Evolutionary conservation across 306 rosid genomes (phyloP).

Genomic region (Lathyrus sativus): DNA sequence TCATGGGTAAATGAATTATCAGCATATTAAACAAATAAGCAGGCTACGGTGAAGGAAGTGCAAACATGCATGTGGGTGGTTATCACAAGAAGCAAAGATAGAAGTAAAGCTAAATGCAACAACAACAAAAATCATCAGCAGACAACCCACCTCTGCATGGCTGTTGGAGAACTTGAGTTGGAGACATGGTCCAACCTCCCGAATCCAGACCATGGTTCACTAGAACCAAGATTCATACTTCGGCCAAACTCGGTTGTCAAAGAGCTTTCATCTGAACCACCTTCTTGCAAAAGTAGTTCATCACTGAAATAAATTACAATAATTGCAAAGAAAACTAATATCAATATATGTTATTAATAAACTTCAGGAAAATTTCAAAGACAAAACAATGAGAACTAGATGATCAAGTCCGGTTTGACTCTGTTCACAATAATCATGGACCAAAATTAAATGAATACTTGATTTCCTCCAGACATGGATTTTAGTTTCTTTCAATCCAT

Average conservation of each 20-base stretch:
- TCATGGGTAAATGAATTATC: conserved; percentile 24
- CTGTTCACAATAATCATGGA: conserved; percentile 10
- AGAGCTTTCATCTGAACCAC: conserved; percentile 61
- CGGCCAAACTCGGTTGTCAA: conserved; percentile 64
- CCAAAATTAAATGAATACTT: conserved; percentile 13
- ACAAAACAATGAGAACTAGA: conserved; percentile 9
- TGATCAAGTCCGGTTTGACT: not conserved
- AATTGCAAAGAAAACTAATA: conserved; percentile 37
- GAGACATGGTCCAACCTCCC: conserved; percentile 60
- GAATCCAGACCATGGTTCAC: conserved; percentile 63
- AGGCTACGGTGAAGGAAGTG: conserved; percentile 30
- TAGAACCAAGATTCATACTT: conserved; percentile 68
- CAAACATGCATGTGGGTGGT: conserved; percentile 20
- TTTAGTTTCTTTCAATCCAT: conserved; percentile 11
- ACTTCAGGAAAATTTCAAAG: conserved; percentile 12
- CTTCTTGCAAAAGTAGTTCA: conserved; percentile 96
- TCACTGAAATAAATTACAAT: conserved; percentile 64
- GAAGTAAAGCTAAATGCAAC: conserved; percentile 19
- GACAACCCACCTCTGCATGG: conserved; percentile 65
- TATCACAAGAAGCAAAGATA: conserved; percentile 26
- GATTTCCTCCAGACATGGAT: conserved; percentile 7
- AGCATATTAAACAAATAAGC: conserved; percentile 26
- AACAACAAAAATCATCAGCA: conserved; percentile 15
- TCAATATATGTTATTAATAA: conserved; percentile 18
- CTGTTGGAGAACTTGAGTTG: conserved; percentile 50